phyloP scores from a whole-genome alignment of 495 filamentous ascomycete genomes.

The Aspergillus sclerotioniger region DNA sequence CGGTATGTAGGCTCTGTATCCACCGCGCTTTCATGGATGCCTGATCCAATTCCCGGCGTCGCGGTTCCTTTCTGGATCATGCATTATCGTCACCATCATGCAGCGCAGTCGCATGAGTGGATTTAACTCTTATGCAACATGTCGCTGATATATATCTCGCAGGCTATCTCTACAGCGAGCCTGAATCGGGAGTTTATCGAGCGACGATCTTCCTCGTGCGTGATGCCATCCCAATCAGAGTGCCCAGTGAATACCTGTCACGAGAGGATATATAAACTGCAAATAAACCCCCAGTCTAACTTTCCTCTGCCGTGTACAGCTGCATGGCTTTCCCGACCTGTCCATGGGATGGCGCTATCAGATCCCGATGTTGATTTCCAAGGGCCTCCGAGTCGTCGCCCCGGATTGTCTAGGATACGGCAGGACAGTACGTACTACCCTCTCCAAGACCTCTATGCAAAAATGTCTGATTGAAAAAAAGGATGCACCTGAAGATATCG shows the following conservation, averaged over 20 bases:
- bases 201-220: slow-evolving; percentile 67
- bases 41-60: background rate
- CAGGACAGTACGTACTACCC: slow-evolving; percentile 52
- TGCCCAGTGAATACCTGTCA: background rate
- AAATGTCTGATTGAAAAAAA: slow-evolving; percentile 21
- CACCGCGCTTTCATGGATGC: background rate
- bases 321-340: slow-evolving; percentile 69
- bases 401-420: slow-evolving; percentile 83
- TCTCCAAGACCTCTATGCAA: background rate
- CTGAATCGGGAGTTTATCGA: slow-evolving; percentile 46
- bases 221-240: background rate
- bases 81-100: background rate
- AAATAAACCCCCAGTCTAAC: slow-evolving; percentile 6
- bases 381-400: slow-evolving; percentile 68
- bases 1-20: slow-evolving; percentile 33
- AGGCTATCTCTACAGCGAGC: slow-evolving; percentile 67
- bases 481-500: slow-evolving; percentile 56
- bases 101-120: background rate
- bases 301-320: slow-evolving; percentile 25
- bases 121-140: background rate
- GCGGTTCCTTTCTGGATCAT: background rate
- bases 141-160: slow-evolving; percentile 14
- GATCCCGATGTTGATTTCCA: slow-evolving; percentile 69
- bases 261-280: no score
- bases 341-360: slow-evolving; percentile 77